Conservation (phyloP, 306 rosid genomes). For the Lupinus albus region DNA sequence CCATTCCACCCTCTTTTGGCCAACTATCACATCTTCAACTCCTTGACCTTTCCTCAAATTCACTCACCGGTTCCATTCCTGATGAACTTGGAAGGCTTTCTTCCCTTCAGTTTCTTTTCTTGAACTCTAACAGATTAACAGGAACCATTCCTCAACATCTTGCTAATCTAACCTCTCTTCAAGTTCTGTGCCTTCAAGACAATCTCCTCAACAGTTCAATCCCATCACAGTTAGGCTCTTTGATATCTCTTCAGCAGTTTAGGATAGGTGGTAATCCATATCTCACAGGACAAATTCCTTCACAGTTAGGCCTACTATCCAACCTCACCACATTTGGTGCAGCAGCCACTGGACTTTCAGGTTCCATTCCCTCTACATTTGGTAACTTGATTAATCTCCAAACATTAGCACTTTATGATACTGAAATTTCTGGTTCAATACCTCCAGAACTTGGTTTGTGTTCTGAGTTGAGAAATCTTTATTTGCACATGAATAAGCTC, state of each 20-base stretch:
- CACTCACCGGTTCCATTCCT: slow-evolving; percentile 77
- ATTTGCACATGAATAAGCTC: slow-evolving; percentile 82
- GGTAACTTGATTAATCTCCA: slow-evolving; percentile 83
- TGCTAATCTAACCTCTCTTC: slow-evolving; percentile 67
- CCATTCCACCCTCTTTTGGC: slow-evolving; percentile 80
- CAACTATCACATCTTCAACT: slow-evolving; percentile 69
- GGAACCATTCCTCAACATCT: slow-evolving; percentile 68
- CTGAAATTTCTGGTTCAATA: slow-evolving; percentile 75
- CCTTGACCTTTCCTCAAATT: slow-evolving; percentile 87
- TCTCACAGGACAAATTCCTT: slow-evolving; percentile 75
- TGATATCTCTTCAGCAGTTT: slow-evolving; percentile 79
- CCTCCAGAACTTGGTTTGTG: slow-evolving; percentile 80
- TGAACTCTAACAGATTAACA: slow-evolving; percentile 70
- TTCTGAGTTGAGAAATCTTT: slow-evolving; percentile 79
- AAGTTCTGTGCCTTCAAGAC: slow-evolving; percentile 80
- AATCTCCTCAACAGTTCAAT: slow-evolving; percentile 81
- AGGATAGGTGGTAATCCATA: slow-evolving; percentile 90
- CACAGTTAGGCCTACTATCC: slow-evolving; percentile 68
- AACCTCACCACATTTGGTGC: slow-evolving; percentile 93
- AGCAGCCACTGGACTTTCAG: slow-evolving; percentile 91
- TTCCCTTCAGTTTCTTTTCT: slow-evolving; percentile 76
- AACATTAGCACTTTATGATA: slow-evolving; percentile 82
- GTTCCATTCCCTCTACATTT: slow-evolving; percentile 75
- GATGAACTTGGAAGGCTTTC: slow-evolving; percentile 67
- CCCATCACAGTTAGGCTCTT: slow-evolving; percentile 79